Conservation (phyloP, 257 asterid genomes). For the Nicotiana noctiflora region DNA sequence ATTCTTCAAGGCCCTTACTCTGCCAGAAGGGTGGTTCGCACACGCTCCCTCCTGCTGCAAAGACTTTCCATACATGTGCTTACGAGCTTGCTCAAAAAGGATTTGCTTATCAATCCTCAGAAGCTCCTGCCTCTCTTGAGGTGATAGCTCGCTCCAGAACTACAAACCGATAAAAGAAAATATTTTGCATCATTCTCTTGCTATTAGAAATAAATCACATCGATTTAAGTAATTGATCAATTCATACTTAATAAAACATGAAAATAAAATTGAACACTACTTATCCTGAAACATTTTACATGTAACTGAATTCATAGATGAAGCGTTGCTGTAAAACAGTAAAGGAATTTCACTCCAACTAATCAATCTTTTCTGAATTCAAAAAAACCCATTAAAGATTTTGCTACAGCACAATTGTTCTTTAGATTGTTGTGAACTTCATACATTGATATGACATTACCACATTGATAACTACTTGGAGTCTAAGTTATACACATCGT, state of each 20-base stretch:
- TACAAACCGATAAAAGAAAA: constrained; percentile 27
- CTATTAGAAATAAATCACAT: not conserved
- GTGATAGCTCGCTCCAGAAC: constrained; percentile 89
- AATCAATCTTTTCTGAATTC: not conserved
- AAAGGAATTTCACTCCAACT: not conserved
- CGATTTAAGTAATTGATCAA: not conserved
- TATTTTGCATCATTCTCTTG: constrained; percentile 4
- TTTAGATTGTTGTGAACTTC: too few relatives aligned
- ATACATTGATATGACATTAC: too few relatives aligned
- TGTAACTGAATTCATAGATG: not conserved
- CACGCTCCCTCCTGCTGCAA: constrained; percentile 61
- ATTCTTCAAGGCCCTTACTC: constrained; percentile 30
- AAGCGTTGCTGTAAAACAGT: not conserved
- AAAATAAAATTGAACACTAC: not conserved
- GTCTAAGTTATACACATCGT: too few relatives aligned
- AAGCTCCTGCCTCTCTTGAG: constrained; percentile 68
- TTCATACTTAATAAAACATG: not conserved
- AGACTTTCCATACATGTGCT: constrained; percentile 90
- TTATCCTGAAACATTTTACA: not conserved
- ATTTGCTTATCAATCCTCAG: constrained; percentile 84
- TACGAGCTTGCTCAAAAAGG: constrained; percentile 92
- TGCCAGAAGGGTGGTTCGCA: constrained; percentile 23
- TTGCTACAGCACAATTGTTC: too few relatives aligned
- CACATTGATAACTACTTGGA: too few relatives aligned
- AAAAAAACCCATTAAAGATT: too few relatives aligned